phyloP scores from a whole-genome alignment of 805 yeast species.

The Starmerella davenportii region DNA sequence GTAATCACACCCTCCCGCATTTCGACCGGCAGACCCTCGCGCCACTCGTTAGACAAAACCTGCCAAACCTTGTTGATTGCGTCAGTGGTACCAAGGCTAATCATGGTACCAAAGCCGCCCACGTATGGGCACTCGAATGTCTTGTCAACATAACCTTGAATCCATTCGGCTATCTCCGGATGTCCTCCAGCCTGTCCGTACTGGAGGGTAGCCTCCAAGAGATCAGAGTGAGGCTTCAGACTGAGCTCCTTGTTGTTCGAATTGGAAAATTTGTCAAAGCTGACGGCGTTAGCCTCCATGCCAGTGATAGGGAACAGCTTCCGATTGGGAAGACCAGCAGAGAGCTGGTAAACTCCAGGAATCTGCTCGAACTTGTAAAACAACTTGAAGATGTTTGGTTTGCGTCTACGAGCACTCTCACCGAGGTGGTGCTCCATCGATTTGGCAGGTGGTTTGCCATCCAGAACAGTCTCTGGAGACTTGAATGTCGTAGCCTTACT shows the following conservation, averaged over 20 bases:
- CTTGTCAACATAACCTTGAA: slow-evolving; percentile 39
- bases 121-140: slow-evolving; percentile 13
- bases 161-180: slow-evolving; percentile 45
- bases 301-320: slow-evolving; percentile 15
- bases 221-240: slow-evolving; percentile 5
- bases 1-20: slow-evolving; percentile 49
- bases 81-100: slow-evolving; percentile 17
- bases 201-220: slow-evolving; percentile 61
- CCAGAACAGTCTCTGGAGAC: too few relatives aligned
- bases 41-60: slow-evolving; percentile 17
- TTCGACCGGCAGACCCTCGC: slow-evolving; percentile 8
- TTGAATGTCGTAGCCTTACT: too few relatives aligned
- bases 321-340: slow-evolving; percentile 18
- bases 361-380: slow-evolving; percentile 17
- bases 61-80: slow-evolving; percentile 17
- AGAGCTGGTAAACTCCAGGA: slow-evolving; percentile 16
- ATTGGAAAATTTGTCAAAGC: slow-evolving; percentile 2
- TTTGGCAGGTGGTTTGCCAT: slow-evolving; percentile 5
- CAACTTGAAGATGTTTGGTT: slow-evolving; percentile 17
- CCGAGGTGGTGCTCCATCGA: slow-evolving; percentile 16
- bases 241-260: slow-evolving; percentile 1
- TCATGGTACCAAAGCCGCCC: slow-evolving; percentile 14
- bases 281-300: slow-evolving; percentile 9
- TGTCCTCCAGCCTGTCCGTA: slow-evolving; percentile 79
- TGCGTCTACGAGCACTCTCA: slow-evolving; percentile 13